Evolutionary conservation across 2,329 filamentous ascomycete species (phyloP).

Genomic region (Rosellinia necatrix): DNA sequence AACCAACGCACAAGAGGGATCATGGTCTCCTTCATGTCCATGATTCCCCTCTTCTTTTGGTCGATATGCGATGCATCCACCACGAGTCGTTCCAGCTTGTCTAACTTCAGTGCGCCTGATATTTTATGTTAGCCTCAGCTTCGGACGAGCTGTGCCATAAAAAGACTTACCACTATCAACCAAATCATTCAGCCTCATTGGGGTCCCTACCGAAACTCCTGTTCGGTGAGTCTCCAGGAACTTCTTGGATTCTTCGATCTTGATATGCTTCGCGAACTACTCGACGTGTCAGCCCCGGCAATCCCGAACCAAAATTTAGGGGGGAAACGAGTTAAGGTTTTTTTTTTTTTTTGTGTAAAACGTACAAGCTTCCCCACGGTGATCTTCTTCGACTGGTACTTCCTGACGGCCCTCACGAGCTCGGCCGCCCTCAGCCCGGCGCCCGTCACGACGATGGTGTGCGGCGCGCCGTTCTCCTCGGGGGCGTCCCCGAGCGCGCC

Average conservation of each 20-base stretch:
- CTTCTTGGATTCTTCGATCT: conserved; percentile 81
- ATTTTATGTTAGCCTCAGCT: neutral
- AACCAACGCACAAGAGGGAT: conserved; percentile 79
- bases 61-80: conserved; percentile 93
- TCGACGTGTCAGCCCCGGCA: conserved; percentile 27
- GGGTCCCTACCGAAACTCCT: conserved; percentile 89
- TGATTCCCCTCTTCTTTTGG: conserved; percentile 88
- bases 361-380: conserved; percentile 78
- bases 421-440: conserved; percentile 88
- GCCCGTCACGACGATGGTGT: conserved; percentile 86
- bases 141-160: neutral
- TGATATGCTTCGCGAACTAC: conserved; percentile 95
- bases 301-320: too few species aligned
- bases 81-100: conserved; percentile 76
- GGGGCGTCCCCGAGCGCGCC: conserved; percentile 66
- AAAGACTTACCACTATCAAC: conserved; percentile 74
- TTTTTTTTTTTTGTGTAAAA: too few species aligned
- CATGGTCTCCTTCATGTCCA: conserved; percentile 95
- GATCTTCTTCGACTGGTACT: conserved; percentile 78
- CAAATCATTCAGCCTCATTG: conserved; percentile 78
- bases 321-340: too few species aligned
- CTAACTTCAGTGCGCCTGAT: conserved; percentile 69
- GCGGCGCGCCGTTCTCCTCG: conserved; percentile 72
- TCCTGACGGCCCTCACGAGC: conserved; percentile 74
- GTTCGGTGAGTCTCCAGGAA: conserved; percentile 73